These are phyloP conservation scores for Globisporangium okanoganense DNA, from an alignment of 352 stramenopile species.

Conservation along the genomic window DNA sequence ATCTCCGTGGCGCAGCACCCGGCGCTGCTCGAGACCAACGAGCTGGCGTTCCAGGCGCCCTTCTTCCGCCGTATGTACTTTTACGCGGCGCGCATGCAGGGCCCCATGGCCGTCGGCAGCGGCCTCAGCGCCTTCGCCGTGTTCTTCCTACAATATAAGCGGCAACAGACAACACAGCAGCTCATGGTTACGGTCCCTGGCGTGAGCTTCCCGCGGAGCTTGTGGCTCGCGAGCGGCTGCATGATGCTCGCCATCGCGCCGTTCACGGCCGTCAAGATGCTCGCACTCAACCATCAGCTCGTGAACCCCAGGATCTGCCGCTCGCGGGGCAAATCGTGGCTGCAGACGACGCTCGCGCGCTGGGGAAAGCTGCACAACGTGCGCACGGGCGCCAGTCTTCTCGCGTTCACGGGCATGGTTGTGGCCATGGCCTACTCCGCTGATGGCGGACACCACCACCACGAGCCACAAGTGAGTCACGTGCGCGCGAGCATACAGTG, in stretches of 20 bases:
- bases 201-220: conserved; percentile 17
- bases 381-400: conserved; percentile 25
- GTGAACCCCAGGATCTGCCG: conserved; percentile 20
- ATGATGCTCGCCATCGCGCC: conserved; percentile 33
- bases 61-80: conserved; percentile 84
- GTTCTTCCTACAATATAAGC: conserved; percentile 32
- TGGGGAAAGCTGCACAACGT: conserved; percentile 37
- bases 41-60: conserved; percentile 52
- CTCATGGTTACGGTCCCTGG: not conserved
- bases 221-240: conserved; percentile 48
- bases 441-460: not conserved
- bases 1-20: conserved; percentile 75
- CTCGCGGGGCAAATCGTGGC: conserved; percentile 19
- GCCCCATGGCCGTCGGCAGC: conserved; percentile 48
- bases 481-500: conserved; percentile 1
- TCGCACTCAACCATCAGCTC: conserved; percentile 27
- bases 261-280: conserved; percentile 38
- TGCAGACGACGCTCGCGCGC: conserved; percentile 23
- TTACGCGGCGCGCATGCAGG: conserved; percentile 62
- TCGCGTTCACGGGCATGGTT: conserved; percentile 37
- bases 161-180: conserved; percentile 18
- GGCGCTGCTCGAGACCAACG: conserved; percentile 54
- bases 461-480: not conserved
- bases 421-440: conserved; percentile 20
- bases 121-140: conserved; percentile 46